Evolutionary conservation across 176 grass and related monocot species (phyloP).

Genomic region (Phragmites australis): DNA sequence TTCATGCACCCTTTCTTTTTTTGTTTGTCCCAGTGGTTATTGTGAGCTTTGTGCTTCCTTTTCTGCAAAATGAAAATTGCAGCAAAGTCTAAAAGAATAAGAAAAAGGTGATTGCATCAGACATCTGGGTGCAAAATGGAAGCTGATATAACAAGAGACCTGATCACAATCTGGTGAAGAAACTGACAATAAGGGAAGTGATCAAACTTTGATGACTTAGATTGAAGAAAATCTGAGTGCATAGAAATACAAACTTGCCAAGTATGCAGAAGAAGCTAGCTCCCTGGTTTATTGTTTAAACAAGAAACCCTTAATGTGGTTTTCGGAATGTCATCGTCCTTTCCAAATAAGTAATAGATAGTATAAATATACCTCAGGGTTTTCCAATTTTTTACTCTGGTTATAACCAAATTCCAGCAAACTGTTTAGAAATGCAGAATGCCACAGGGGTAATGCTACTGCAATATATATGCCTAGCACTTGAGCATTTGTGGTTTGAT

Average conservation of each 20-base stretch:
- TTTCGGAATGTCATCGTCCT: not conserved
- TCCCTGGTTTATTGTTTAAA: not conserved
- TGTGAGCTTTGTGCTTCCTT: conserved; percentile 56
- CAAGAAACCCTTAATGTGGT: not conserved
- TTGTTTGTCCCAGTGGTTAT: conserved; percentile 27
- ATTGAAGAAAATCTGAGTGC: not conserved
- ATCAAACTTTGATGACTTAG: conserved; percentile 6
- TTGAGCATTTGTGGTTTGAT: not conserved
- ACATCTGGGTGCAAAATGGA: conserved; percentile 8
- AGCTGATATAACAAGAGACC: conserved; percentile 3
- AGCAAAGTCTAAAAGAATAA: conserved; percentile 31
- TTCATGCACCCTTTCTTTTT: conserved; percentile 50
- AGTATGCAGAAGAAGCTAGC: conserved; percentile 13
- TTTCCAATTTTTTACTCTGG: not conserved
- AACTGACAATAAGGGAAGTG: conserved; percentile 21
- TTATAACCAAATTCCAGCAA: not conserved
- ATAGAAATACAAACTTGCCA: conserved; percentile 15
- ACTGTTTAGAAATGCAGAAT: conserved; percentile 9
- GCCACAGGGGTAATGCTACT: not conserved
- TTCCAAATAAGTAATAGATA: conserved; percentile 12
- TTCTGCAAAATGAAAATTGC: conserved; percentile 57
- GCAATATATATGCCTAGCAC: not conserved
- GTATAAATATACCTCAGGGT: not conserved
- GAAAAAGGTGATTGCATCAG: conserved; percentile 8
- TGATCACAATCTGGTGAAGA: conserved; percentile 2